A percentile compares a stretch with the other conserved stretches of the same genome.
phyloP scores from a whole-genome alignment of 139 green algal genomes.

The Tetraselmis striata region DNA sequence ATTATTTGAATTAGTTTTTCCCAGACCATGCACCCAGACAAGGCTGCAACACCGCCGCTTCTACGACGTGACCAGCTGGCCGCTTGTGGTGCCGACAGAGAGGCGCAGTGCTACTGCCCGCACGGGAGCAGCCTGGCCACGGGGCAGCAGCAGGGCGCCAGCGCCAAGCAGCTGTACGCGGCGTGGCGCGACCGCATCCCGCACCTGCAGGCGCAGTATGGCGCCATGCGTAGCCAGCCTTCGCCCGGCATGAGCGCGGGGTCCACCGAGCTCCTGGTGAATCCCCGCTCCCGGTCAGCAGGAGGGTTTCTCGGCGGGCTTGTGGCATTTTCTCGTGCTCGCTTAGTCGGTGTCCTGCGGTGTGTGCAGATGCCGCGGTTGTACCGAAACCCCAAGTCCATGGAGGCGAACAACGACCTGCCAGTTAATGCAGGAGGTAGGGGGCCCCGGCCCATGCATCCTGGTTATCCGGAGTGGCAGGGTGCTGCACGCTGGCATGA shows the following conservation, averaged over 20 bases:
- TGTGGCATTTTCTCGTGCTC: no score
- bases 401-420: background rate
- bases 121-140: background rate
- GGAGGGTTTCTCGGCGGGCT: no score
- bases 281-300: no score
- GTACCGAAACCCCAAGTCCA: background rate
- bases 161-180: background rate
- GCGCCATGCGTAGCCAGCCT: background rate
- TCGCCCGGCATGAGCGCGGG: no score
- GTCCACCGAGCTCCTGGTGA: background rate
- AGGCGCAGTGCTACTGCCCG: background rate
- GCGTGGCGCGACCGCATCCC: background rate
- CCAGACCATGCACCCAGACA: no score
- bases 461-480: no score
- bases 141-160: background rate
- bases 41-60: no score
- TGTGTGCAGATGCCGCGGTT: background rate
- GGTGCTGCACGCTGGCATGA: no score
- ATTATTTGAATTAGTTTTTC: no score
- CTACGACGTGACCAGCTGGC: no score
- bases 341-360: no score
- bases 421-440: background rate
- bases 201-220: background rate
- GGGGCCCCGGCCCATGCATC: no score
- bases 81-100: background rate